A percentile compares a stretch with the other conserved stretches of the same genome.
Conservation (phyloP, 2,329 filamentous ascomycete genomes). For the Trichoderma cornu-damae region DNA sequence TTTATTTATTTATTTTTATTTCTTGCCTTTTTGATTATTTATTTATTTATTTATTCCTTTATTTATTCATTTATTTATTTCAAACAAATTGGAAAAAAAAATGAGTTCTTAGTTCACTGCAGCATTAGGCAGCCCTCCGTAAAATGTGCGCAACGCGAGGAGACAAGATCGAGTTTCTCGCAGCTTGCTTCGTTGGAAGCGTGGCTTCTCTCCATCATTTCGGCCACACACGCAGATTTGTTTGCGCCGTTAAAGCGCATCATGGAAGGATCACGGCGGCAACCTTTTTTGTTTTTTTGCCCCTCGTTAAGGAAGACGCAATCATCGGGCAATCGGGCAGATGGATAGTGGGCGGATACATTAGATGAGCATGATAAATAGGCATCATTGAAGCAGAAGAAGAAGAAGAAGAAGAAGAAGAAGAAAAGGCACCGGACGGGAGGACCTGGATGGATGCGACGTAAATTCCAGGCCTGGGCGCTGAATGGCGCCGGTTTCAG, state of each 20-base stretch:
- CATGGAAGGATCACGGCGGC: not conserved
- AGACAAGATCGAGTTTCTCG: not conserved
- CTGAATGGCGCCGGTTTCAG: slow-evolving; percentile 7
- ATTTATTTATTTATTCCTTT: no score
- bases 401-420: no score
- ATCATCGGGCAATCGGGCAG: no score
- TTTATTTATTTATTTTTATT: no score
- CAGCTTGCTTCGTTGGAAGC: not conserved
- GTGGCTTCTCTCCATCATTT: not conserved
- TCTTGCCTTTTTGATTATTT: no score
- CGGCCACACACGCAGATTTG: not conserved
- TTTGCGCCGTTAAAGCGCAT: slow-evolving; percentile 5
- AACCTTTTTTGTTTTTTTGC: not conserved
- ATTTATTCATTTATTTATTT: not conserved
- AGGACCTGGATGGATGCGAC: not conserved
- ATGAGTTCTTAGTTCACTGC: not conserved
- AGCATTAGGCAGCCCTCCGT: not conserved
- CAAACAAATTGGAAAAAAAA: no score
- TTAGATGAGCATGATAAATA: no score
- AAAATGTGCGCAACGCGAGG: not conserved
- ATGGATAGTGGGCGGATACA: no score
- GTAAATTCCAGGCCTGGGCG: not conserved
- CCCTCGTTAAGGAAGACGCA: not conserved
- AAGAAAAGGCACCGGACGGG: no score
- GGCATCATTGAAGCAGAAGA: no score